Conservation (phyloP, 139 green algal genomes). For the Tetradesmus lagerheimii region DNA sequence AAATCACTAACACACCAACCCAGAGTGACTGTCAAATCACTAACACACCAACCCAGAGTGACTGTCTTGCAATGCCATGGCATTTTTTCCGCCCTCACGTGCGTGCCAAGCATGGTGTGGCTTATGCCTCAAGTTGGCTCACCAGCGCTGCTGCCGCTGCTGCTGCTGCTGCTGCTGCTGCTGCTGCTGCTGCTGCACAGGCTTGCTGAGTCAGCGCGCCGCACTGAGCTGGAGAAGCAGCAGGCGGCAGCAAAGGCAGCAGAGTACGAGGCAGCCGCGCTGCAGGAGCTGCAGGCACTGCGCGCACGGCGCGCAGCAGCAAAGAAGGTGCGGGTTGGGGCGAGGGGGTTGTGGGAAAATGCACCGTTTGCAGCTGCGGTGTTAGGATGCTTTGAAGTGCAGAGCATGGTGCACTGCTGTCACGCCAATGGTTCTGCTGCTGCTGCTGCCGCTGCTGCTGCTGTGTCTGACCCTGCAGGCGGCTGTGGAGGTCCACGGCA, state of each 20-base stretch:
- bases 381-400: too few species aligned
- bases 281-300: conserved; percentile 32
- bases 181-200: neutral
- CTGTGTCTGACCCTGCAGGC: too few species aligned
- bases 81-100: too few species aligned
- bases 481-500: too few species aligned
- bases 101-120: neutral
- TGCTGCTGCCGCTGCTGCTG: neutral
- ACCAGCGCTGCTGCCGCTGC: neutral
- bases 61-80: too few species aligned
- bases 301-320: conserved; percentile 36
- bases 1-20: too few species aligned
- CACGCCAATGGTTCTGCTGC: neutral
- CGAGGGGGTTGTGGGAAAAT: neutral
- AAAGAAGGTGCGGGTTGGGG: conserved; percentile 46
- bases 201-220: conserved; percentile 38
- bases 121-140: neutral
- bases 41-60: too few species aligned
- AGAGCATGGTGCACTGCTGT: neutral
- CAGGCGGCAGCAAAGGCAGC: conserved; percentile 32
- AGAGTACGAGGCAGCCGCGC: conserved; percentile 17
- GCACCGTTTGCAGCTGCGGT: too few species aligned
- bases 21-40: too few species aligned
- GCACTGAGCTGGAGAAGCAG: conserved; percentile 43
- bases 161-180: conserved; percentile 14